Evolutionary conservation across 2,329 filamentous ascomycete genomes (phyloP), one percentile per base, ranked within the genome.

Genomic region (Nemania diffusa): DNA sequence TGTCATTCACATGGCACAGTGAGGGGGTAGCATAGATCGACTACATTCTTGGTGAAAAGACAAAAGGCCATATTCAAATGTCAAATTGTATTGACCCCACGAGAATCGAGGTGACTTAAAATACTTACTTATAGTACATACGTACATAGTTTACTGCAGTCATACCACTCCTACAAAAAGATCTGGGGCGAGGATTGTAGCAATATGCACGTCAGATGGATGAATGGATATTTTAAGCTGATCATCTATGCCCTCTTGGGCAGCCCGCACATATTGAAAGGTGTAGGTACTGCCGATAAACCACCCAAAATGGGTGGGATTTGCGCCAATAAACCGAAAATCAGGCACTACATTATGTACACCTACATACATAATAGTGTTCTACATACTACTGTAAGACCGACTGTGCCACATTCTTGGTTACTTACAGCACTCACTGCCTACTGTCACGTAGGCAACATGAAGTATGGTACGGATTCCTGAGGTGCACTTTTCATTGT

Each of bases 191-290:
- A 59, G 59, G 59, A 67, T 58, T 63, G 32, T 37, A 40, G 29
- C 22, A 52, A 52, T 17, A 56, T 65, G 57, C 57, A 65, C 27
- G 65, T 57, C 65, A 62, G 53, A 50, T 65, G 58, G 57, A 51
- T 55, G 42, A 55, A 62, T 57, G 53, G 62, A 65, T 68, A 68
- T 68, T 68, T 66, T 62, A 66, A 52, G 66, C 24, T 52, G 53
- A 66, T 66, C 58, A 50, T 53, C 32, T 53, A 58, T 58, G 40
- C 57, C 20, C 0, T 57, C 51, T 44, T 50, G 13, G 57, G 61
- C 50, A 64, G 50, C 55, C 37, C 32, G 26, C 24, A 13, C 27
- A 58, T 50, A 15, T n/a, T 42, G 53, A n/a, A n/a, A n/a, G n/a
- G n/a, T n/a, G n/a, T n/a, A n/a, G n/a, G 9, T 20, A 29, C 17